These are phyloP conservation scores for Vitis cinerea DNA, from an alignment of 164 flowering plant genomes.

Conservation along the genomic window DNA sequence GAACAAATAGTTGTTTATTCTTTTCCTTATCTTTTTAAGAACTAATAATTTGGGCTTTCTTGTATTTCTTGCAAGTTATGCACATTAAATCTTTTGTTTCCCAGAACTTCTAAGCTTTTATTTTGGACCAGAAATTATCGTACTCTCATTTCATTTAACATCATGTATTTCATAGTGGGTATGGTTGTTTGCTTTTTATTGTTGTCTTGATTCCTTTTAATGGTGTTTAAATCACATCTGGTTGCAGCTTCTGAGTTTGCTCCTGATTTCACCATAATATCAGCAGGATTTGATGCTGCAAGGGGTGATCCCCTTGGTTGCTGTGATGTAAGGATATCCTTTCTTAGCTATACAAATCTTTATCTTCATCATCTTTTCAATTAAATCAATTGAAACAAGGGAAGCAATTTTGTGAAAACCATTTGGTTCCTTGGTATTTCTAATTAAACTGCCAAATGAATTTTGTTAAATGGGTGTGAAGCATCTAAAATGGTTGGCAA, in stretches of 20 bases:
- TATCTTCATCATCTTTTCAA: background rate
- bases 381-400: background rate
- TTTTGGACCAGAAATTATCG: no score
- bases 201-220: background rate
- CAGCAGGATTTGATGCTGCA: slow-evolving; percentile 99
- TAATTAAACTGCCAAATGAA: background rate
- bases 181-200: background rate
- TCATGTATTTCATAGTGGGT: background rate
- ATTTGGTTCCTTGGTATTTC: background rate
- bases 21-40: no score
- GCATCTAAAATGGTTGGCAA: background rate
- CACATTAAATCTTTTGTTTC: no score
- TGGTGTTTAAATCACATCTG: background rate
- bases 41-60: no score
- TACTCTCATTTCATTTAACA: no score
- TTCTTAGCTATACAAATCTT: slow-evolving; percentile 2
- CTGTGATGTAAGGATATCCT: slow-evolving; percentile 72
- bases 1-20: no score
- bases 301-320: slow-evolving; percentile 97
- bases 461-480: background rate
- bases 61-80: no score
- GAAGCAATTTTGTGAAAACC: background rate
- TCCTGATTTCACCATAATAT: slow-evolving; percentile 92
- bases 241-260: slow-evolving; percentile 76
- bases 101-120: no score